Evolutionary conservation across 768 basidiomycete species (phyloP).

Genomic region (Terana coerulea): DNA sequence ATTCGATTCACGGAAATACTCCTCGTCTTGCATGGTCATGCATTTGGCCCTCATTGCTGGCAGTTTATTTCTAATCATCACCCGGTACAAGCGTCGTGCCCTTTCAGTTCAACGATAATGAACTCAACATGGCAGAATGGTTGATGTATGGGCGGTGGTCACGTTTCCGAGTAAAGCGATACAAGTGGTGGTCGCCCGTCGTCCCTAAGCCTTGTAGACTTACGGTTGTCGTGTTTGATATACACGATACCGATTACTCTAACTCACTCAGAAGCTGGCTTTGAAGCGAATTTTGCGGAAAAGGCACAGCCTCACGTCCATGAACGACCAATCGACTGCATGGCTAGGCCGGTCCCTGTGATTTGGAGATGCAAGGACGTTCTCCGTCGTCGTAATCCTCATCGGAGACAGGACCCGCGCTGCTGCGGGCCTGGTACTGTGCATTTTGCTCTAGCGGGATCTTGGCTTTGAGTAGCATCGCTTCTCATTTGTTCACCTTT

Average conservation of each 20-base stretch:
- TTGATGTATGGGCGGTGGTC: neutral
- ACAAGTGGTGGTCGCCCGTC: neutral
- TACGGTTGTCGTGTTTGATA: neutral
- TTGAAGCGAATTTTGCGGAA: neutral
- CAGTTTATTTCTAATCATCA: too few species aligned
- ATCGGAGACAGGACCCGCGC: too few species aligned
- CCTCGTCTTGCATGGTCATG: too few species aligned
- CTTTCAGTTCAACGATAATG: neutral
- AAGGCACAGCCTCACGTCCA: slow-evolving; percentile 1
- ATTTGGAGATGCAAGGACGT: neutral
- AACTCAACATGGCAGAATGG: neutral
- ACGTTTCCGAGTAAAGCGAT: neutral
- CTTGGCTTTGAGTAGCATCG: too few species aligned
- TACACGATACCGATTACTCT: slow-evolving; percentile 5
- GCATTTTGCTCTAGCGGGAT: too few species aligned
- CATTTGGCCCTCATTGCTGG: too few species aligned
- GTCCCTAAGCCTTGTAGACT: neutral
- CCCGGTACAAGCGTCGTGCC: too few species aligned
- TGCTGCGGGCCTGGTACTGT: too few species aligned
- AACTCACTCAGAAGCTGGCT: slow-evolving; percentile 9
- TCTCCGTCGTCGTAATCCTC: neutral
- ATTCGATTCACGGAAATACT: too few species aligned
- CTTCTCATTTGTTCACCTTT: too few species aligned
- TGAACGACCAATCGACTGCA: slow-evolving; percentile 11
- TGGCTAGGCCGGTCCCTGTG: slow-evolving; percentile 11